A percentile compares a stretch with the other conserved stretches of the same genome.
These are phyloP conservation scores for Pseudocercospora eumusae DNA, from an alignment of 2,329 filamentous ascomycete species.

Conservation along the genomic window DNA sequence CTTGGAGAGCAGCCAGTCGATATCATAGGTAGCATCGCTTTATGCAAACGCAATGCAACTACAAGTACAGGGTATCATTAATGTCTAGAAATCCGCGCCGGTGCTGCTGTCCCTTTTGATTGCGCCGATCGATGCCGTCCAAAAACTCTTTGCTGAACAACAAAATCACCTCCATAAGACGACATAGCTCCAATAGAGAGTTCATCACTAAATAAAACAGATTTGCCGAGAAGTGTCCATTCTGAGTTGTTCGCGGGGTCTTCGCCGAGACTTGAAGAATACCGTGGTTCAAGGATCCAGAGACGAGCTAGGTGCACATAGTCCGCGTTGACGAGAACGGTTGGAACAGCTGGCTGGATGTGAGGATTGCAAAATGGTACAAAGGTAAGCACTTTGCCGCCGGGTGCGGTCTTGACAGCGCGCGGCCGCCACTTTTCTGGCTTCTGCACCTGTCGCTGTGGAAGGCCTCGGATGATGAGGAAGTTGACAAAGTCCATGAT, in stretches of 20 bases:
- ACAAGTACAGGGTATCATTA: conserved; percentile 24
- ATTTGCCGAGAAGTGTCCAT: conserved; percentile 46
- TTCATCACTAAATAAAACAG: conserved; percentile 45
- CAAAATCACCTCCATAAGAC: conserved; percentile 25
- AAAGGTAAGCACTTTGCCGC: conserved; percentile 37
- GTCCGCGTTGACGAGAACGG: conserved; percentile 35
- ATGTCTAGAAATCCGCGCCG: conserved; percentile 8
- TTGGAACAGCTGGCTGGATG: conserved; percentile 35
- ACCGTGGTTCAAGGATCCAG: conserved; percentile 45
- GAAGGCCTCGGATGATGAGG: conserved; percentile 39
- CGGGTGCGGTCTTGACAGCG: conserved; percentile 29
- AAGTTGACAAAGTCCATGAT: conserved; percentile 42
- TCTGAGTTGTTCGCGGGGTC: conserved; percentile 23
- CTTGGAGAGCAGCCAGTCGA: background rate
- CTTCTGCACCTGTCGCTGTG: conserved; percentile 34
- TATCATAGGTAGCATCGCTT: background rate
- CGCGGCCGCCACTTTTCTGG: conserved; percentile 37
- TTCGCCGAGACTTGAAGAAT: conserved; percentile 5
- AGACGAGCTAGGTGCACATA: conserved; percentile 38
- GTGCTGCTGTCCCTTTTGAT: conserved; percentile 10
- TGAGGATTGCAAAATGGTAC: conserved; percentile 30
- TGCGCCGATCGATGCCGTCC: conserved; percentile 19
- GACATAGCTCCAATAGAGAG: conserved; percentile 32
- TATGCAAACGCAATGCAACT: conserved; percentile 10
- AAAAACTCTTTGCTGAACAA: conserved; percentile 29